Conservation (phyloP, 2,329 filamentous ascomycete genomes). For the Pyrenophora tritici-repentis region DNA sequence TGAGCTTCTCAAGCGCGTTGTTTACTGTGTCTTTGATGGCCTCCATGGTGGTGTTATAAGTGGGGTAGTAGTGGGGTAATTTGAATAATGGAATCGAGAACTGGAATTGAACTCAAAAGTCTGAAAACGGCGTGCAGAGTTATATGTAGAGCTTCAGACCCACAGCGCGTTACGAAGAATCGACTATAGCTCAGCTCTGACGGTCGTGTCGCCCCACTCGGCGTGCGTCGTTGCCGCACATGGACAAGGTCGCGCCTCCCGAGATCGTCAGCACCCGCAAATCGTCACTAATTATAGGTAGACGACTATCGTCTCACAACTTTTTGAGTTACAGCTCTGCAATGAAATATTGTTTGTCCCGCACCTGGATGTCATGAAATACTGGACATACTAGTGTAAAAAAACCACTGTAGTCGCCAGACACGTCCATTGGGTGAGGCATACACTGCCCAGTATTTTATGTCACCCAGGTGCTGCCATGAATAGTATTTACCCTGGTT, state of each 20-base stretch:
- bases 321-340: constrained; percentile 1
- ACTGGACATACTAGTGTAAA: no score
- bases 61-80: constrained; percentile 11
- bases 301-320: constrained; percentile 8
- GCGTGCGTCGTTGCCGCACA: constrained; percentile 31
- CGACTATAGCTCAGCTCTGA: constrained; percentile 23
- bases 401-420: no score
- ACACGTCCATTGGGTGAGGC: no score
- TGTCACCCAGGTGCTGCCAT: no score
- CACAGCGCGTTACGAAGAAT: constrained; percentile 11
- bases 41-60: constrained; percentile 45
- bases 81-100: constrained; percentile 3
- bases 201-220: constrained; percentile 37
- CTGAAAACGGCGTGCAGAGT: neutral
- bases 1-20: constrained; percentile 50
- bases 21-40: constrained; percentile 50
- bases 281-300: constrained; percentile 39
- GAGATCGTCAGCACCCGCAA: constrained; percentile 27
- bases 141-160: constrained; percentile 5
- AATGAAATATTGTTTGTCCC: no score
- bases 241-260: constrained; percentile 15
- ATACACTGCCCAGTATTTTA: no score
- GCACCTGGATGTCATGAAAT: no score
- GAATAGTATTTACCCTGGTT: neutral
- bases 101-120: constrained; percentile 4